Conservation (phyloP, 1,284 basidiomycete species). For the Erythrobasidium hasegawianum region DNA sequence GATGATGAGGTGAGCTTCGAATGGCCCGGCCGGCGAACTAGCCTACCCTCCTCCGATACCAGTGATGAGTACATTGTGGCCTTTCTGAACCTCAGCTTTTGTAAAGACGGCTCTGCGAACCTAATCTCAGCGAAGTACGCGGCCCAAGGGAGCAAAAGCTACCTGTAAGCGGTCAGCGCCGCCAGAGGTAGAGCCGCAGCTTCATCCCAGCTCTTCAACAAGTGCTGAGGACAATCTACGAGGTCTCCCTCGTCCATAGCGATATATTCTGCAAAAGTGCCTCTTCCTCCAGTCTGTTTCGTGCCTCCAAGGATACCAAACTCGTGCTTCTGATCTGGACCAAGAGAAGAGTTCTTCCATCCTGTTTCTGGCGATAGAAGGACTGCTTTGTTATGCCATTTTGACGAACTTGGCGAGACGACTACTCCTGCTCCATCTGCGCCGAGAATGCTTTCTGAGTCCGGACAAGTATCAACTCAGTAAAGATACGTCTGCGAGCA, state of each 20-base stretch:
- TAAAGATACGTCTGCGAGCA: neutral
- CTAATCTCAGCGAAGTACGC: neutral
- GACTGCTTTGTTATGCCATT: constrained; percentile 38
- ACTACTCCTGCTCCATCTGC: constrained; percentile 43
- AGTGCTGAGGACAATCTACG: constrained; percentile 63
- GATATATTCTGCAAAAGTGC: constrained; percentile 73
- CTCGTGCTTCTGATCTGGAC: constrained; percentile 39
- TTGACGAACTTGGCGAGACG: constrained; percentile 36
- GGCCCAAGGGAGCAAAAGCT: too few species aligned
- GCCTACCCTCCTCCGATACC: constrained; percentile 61
- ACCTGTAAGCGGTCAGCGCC: constrained; percentile 79
- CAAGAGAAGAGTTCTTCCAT: constrained; percentile 38
- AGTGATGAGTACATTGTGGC: constrained; percentile 69
- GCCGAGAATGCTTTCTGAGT: constrained; percentile 36
- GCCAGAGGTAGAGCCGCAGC: constrained; percentile 72
- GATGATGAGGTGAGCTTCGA: too few species aligned
- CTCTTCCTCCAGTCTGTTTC: constrained; percentile 47
- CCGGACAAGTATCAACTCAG: neutral
- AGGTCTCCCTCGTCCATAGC: constrained; percentile 67
- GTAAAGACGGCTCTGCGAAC: constrained; percentile 62
- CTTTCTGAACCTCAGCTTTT: constrained; percentile 61
- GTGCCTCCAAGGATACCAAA: constrained; percentile 42
- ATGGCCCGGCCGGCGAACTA: too few species aligned
- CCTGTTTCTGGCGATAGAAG: constrained; percentile 39
- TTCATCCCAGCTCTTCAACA: constrained; percentile 57